Conservation (phyloP, 169 alveolate genomes). For the Plasmodium knowlesi region DNA sequence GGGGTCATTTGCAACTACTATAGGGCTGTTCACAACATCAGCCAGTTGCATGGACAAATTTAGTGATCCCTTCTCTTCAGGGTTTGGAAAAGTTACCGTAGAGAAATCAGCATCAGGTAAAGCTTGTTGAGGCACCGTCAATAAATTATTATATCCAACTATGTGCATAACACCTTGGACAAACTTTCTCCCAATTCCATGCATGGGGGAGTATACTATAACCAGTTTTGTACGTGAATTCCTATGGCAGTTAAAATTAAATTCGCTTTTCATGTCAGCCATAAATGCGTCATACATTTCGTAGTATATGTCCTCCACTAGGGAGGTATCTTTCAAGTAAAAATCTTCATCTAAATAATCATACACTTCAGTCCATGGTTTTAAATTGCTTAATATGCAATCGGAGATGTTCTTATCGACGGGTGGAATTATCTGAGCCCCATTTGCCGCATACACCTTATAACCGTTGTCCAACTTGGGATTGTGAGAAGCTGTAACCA, state of each 20-base stretch:
- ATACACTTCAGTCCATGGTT: constrained; percentile 75
- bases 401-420: constrained; percentile 80
- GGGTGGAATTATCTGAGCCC: constrained; percentile 87
- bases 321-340: constrained; percentile 75
- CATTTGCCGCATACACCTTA: constrained; percentile 87
- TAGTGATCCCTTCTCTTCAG: constrained; percentile 87
- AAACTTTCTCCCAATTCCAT: constrained; percentile 87
- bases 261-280: constrained; percentile 75
- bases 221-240: constrained; percentile 75
- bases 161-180: constrained; percentile 77
- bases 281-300: constrained; percentile 77
- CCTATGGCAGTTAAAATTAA: constrained; percentile 72
- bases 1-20: constrained; percentile 90
- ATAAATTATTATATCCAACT: constrained; percentile 81
- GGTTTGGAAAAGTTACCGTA: constrained; percentile 88
- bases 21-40: constrained; percentile 75
- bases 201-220: constrained; percentile 90
- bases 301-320: constrained; percentile 79
- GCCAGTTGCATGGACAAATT: constrained; percentile 81
- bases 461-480: constrained; percentile 89
- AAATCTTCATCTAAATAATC: constrained; percentile 74
- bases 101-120: constrained; percentile 88
- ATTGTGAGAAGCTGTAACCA: constrained; percentile 91
- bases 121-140: constrained; percentile 79
- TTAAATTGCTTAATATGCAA: constrained; percentile 79